Percentiles rank a stretch among this genome's conserved stretches.
phyloP scores from a whole-genome alignment of 176 grass and related monocot genomes.

The Guadua angustifolia region DNA sequence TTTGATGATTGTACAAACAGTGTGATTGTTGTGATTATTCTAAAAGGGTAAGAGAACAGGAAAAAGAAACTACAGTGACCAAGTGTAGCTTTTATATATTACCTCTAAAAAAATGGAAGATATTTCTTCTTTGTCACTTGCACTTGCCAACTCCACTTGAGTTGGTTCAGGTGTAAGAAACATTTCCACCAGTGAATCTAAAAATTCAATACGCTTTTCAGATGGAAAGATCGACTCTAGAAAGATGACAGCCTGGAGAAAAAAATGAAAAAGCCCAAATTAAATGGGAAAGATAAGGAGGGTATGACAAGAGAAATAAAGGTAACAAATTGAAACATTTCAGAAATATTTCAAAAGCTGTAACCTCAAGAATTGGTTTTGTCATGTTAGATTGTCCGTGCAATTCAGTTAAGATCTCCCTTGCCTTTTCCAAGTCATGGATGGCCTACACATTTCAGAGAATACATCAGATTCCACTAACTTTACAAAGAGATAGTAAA shows the following conservation, averaged over 20 bases:
- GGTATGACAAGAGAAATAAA: not conserved
- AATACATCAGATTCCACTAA: slow-evolving; percentile 41
- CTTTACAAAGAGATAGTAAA: not conserved
- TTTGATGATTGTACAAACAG: slow-evolving; percentile 12
- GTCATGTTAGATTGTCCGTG: slow-evolving; percentile 59
- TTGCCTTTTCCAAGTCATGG: slow-evolving; percentile 76
- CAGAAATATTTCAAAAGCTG: slow-evolving; percentile 17
- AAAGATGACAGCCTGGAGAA: slow-evolving; percentile 78
- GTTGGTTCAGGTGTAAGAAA: slow-evolving; percentile 67
- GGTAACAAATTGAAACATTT: not conserved
- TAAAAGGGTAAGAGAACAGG: not conserved
- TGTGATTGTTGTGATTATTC: not conserved
- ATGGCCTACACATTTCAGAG: slow-evolving; percentile 56
- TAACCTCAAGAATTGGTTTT: slow-evolving; percentile 80
- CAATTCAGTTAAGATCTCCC: slow-evolving; percentile 63
- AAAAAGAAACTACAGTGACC: not conserved
- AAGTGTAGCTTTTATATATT: slow-evolving; percentile 42
- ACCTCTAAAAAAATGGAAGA: slow-evolving; percentile 97
- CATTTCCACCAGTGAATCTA: slow-evolving; percentile 91
- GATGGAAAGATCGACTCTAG: slow-evolving; percentile 77
- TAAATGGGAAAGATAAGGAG: not conserved
- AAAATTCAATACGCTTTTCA: slow-evolving; percentile 69
- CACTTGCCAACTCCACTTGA: slow-evolving; percentile 52
- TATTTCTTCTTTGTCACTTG: slow-evolving; percentile 88
- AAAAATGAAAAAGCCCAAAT: not conserved